Conservation (phyloP, 768 basidiomycete species). For the Gloeopeniophorella convolvens region DNA sequence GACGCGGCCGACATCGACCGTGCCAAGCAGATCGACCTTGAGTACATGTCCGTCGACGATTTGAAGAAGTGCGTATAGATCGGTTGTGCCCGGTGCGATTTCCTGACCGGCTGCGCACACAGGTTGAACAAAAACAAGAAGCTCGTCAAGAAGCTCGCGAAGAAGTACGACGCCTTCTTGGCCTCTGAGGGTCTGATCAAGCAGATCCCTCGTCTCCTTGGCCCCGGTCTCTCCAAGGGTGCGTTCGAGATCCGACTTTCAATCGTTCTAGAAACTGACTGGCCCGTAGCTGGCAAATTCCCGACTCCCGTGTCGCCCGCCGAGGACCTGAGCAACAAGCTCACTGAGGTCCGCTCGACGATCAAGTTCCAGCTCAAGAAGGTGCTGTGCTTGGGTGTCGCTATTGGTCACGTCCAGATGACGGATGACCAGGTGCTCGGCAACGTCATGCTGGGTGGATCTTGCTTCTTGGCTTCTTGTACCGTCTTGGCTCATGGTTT, state of each 20-base stretch:
- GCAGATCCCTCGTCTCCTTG: slow-evolving; percentile 99
- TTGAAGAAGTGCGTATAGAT: slow-evolving; percentile 77
- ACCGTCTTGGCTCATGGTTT: not conserved
- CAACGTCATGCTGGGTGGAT: slow-evolving; percentile 94
- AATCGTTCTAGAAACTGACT: not conserved
- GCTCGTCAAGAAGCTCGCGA: slow-evolving; percentile 99
- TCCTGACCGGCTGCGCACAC: not conserved
- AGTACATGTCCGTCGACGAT: slow-evolving; percentile 99
- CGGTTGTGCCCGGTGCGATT: not conserved
- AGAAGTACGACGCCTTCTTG: slow-evolving; percentile 99
- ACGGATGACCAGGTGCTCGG: slow-evolving; percentile 92
- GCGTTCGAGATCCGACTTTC: slow-evolving; percentile 19
- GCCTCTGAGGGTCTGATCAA: slow-evolving; percentile 97
- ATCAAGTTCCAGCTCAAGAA: slow-evolving; percentile 99
- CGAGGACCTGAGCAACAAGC: slow-evolving; percentile 87
- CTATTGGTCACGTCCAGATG: slow-evolving; percentile 97
- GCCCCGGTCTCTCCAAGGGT: slow-evolving; percentile 99
- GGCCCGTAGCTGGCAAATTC: slow-evolving; percentile 87
- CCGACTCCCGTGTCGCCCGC: slow-evolving; percentile 91
- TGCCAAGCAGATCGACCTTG: slow-evolving; percentile 95
- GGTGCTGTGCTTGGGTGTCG: slow-evolving; percentile 98
- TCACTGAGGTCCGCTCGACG: slow-evolving; percentile 93
- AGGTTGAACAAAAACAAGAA: slow-evolving; percentile 99
- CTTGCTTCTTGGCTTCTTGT: not conserved
- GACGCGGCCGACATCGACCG: slow-evolving; percentile 99